Percentiles rank a stretch among this genome's conserved stretches.
These are phyloP conservation scores for Xylaria sp. DNA, from an alignment of 2,329 filamentous ascomycete genomes.

Conservation along the genomic window DNA sequence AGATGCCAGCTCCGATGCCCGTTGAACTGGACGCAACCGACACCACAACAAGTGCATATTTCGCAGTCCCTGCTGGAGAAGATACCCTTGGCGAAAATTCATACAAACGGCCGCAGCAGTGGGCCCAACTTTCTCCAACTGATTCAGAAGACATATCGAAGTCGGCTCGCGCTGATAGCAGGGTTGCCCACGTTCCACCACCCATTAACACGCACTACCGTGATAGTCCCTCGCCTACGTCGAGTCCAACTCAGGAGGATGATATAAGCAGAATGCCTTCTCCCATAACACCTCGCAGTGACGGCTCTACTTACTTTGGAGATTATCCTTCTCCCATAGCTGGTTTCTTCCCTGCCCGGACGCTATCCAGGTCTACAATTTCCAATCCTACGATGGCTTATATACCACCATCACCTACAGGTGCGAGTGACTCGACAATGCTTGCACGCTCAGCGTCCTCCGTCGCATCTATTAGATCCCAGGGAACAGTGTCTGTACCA, in stretches of 20 bases:
- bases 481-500: conserved; percentile 28
- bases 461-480: conserved; percentile 30
- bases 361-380: conserved; percentile 35
- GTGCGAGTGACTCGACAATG: conserved; percentile 35
- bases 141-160: conserved; percentile 54
- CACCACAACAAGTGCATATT: conserved; percentile 45
- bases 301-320: conserved; percentile 47
- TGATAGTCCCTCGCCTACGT: conserved; percentile 39
- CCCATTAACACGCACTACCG: conserved; percentile 41
- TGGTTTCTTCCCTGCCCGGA: conserved; percentile 42
- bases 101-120: conserved; percentile 58
- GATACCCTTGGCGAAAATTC: conserved; percentile 49
- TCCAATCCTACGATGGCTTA: conserved; percentile 37
- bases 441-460: conserved; percentile 40
- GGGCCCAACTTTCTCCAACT: conserved; percentile 57
- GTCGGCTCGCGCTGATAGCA: background rate
- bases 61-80: conserved; percentile 50
- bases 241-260: conserved; percentile 45
- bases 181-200: conserved; percentile 3
- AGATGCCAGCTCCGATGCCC: conserved; percentile 55
- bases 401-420: conserved; percentile 32
- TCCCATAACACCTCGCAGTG: conserved; percentile 54
- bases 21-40: conserved; percentile 56
- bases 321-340: conserved; percentile 53
- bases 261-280: conserved; percentile 51